Base-by-base conservation (phyloP, 345 rosid genomes). In the Pistacia vera region DNA sequence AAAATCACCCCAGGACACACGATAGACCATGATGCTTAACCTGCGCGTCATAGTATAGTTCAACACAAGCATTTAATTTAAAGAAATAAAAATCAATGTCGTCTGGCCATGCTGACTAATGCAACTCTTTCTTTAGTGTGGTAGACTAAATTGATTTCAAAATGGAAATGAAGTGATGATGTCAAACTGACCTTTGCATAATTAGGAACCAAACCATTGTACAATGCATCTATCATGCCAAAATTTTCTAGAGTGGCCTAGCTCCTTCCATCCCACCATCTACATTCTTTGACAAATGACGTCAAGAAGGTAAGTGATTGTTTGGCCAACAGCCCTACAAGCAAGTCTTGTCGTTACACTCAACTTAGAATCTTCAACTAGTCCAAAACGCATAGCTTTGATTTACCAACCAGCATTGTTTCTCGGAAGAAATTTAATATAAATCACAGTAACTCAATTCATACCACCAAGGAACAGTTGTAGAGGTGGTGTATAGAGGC, bases 241-340 rank as follows among this genome's bases (percentile, higher is more conserved):
- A 63, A 81, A 80, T 96, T 93, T 80, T 93, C 90, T 73, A 90
- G 83, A 10, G 82, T 44, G 1, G 85, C 84, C 76, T 84, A 85
- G 82, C 84, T 77, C 81, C 81, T 92, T 97, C 99, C 98, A 97
- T 51, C 99, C 99, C 8, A 85, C 98, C 99, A 94, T 97, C 81
- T 97, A 98, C 99, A 94, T 94, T 86, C 98, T 91, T 80, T 98
- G 88, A 63, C 99, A 93, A 52, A 97, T 88, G 74, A 97, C 98
- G 84, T 97, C 99, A 8, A 94, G 96, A 59, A 98, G 98, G 71
- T 97, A 97, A 72, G 99, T 98, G 77, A 97, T 86, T 36, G 99
- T 97, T 87, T 97, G 98, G 68, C 99, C 99, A 70, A 92, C 80
- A 69, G 99, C 99, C 30, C 98, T 98, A 82, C 99, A 97, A 10